A percentile compares a stretch with the other conserved stretches of the same genome.
Conservation (phyloP, 805 yeast genomes). For the Candida nemodendra region DNA sequence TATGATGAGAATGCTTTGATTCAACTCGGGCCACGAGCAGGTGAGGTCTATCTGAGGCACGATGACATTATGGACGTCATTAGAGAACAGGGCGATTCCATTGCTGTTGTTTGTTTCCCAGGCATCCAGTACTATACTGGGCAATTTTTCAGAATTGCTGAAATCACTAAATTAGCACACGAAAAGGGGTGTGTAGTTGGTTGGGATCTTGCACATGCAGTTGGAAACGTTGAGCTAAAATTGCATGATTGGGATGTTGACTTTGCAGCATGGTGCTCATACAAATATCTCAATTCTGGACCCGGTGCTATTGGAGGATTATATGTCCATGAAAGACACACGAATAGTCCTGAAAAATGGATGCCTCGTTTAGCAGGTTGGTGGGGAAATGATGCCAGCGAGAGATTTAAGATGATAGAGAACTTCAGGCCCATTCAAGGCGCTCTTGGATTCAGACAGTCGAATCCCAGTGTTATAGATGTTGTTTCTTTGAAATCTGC, state of each 20-base stretch:
- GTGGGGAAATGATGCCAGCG: constrained; percentile 85
- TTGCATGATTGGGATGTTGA: constrained; percentile 90
- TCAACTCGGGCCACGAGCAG: constrained; percentile 59
- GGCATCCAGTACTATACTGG: constrained; percentile 95
- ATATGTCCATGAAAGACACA: constrained; percentile 59
- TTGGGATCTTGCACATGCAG: constrained; percentile 96
- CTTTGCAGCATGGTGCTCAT: constrained; percentile 93
- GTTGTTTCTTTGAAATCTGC: constrained; percentile 72
- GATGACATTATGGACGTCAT: constrained; percentile 60
- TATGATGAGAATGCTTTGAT: constrained; percentile 53
- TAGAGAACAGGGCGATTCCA: constrained; percentile 51
- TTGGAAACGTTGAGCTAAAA: constrained; percentile 74
- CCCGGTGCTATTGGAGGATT: constrained; percentile 93
- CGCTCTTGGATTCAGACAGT: constrained; percentile 85
- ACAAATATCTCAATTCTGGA: constrained; percentile 87
- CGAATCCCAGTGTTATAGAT: constrained; percentile 87
- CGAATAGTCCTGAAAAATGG: constrained; percentile 29
- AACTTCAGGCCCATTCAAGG: constrained; percentile 77
- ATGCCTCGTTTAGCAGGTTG: constrained; percentile 86
- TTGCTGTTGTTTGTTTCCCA: constrained; percentile 76
- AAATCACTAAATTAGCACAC: constrained; percentile 67
- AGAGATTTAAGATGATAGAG: constrained; percentile 78
- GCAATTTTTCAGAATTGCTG: constrained; percentile 71
- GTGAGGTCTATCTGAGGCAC: constrained; percentile 57
- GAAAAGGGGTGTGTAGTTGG: constrained; percentile 59